phyloP scores from a whole-genome alignment of 257 asterid species.

The Penstemon eatonii region DNA sequence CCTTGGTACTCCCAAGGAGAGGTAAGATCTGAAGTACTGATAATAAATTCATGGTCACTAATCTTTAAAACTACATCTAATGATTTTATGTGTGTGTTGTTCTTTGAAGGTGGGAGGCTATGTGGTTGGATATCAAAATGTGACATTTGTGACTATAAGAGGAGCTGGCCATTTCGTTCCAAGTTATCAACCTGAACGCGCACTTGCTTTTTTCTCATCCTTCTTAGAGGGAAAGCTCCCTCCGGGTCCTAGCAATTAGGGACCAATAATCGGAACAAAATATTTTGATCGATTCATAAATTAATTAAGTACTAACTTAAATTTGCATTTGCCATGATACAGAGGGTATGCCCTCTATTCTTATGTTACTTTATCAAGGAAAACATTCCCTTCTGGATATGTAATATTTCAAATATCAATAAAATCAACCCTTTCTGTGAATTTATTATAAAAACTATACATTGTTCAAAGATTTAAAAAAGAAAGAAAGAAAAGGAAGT shows the following conservation, averaged over 20 bases:
- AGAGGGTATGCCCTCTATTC: constrained; percentile 12
- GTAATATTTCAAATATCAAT: constrained; percentile 2
- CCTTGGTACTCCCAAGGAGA: constrained; percentile 46
- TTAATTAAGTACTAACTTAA: not conserved
- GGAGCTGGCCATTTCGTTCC: constrained; percentile 29
- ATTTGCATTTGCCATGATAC: not conserved
- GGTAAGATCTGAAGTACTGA: constrained; percentile 2
- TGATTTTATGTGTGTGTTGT: not conserved
- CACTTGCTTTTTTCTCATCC: constrained; percentile 1
- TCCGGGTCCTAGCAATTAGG: not conserved
- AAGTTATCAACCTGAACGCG: constrained; percentile 25
- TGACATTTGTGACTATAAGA: constrained; percentile 16
- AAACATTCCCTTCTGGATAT: not conserved
- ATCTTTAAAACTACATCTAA: not conserved
- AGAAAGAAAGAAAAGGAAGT: no score
- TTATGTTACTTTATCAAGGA: not conserved
- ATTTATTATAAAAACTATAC: no score
- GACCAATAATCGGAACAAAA: no score
- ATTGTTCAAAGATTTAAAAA: no score
- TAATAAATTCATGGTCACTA: no score
- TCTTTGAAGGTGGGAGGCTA: constrained; percentile 25
- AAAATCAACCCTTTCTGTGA: not conserved
- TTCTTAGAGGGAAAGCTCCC: constrained; percentile 18
- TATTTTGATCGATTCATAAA: not conserved
- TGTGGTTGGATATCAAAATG: constrained; percentile 20